A percentile compares a stretch with the other conserved stretches of the same genome.
These are phyloP conservation scores for Trichosporon sp. DNA, from an alignment of 1,284 basidiomycete genomes.

Conservation along the genomic window DNA sequence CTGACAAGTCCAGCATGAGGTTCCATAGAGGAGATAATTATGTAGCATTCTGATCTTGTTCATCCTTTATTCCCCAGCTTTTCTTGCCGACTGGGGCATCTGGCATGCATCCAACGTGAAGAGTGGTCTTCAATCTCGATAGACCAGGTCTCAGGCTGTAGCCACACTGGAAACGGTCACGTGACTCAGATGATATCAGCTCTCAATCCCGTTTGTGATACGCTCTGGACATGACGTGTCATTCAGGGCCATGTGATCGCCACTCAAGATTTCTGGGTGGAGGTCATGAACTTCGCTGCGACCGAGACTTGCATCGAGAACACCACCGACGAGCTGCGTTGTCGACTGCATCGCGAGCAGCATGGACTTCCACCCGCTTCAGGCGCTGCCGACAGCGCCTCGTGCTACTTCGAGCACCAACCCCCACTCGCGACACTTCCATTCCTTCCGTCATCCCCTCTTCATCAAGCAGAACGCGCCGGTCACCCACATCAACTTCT, in stretches of 20 bases:
- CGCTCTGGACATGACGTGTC: background rate
- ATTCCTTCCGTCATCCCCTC: slow-evolving; percentile 47
- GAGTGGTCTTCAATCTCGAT: too few species aligned
- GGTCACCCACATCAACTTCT: slow-evolving; percentile 86
- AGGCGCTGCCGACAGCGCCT: slow-evolving; percentile 40
- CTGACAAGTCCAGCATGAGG: too few species aligned
- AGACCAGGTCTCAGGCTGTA: too few species aligned
- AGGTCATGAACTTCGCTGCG: slow-evolving; percentile 3
- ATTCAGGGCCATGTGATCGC: background rate
- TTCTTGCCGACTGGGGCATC: too few species aligned
- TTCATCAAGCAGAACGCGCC: slow-evolving; percentile 88
- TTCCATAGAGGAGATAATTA: too few species aligned
- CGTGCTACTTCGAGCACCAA: slow-evolving; percentile 37
- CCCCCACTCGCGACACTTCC: slow-evolving; percentile 47
- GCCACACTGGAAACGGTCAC: background rate
- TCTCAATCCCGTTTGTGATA: background rate
- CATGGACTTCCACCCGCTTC: slow-evolving; percentile 47
- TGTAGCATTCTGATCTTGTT: too few species aligned
- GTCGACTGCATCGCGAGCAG: background rate
- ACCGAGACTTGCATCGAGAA: background rate
- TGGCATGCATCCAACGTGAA: too few species aligned
- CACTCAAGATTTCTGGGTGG: slow-evolving; percentile 6
- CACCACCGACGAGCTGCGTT: background rate
- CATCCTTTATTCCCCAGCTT: too few species aligned
- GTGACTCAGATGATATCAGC: background rate